Evolutionary conservation across 140 eudicot species (phyloP), one percentile per base, ranked within the genome.

Genomic region (Stevia rebaudiana): DNA sequence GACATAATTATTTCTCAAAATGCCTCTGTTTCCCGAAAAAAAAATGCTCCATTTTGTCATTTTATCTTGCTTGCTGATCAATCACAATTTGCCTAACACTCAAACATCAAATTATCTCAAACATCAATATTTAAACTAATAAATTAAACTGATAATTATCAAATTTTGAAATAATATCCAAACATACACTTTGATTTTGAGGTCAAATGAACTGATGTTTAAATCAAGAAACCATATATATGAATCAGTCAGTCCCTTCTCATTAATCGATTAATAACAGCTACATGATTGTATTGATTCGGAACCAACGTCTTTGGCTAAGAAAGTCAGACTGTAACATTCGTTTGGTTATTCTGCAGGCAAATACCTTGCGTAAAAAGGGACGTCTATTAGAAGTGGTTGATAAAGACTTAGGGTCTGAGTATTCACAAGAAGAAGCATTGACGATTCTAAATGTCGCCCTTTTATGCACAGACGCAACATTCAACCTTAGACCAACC

Each of bases 341-440:
- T 42, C 22, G 5, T 31, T 51, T 61, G 16, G 46, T 23, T 59
- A 10, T 21, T 40, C 52, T 23, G 8, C 78, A 89, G 95, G 97
- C 91, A 0, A 83, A 76, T 60, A 84, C 83, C 68, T 51, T 85
- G 55, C 95, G 81, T 76, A 86, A 81, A 66, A 71, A 85, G 57
- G 92, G 86, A 48, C 71, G 63, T 55, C 60, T 89, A 18, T 42
- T 86, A 35, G 86, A 79, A 61, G 6, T 89, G 50, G 86, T 83
- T 22, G 97, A 89, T 71, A 95, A 88, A 16, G 91, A 79, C 10
- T 39, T 89, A 69, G 97, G 91, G 40, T 83, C 86, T 0, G 78
- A 76, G 15, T 89, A 86, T 63, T 72, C 84, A 11, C 61, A 85
- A 8, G 84, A 83, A 48, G 85, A 89, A 64, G 95, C 97, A 30